Base-by-base conservation (phyloP, 371 early-diverging fungal genomes). In the Phascolomyces articulosus region DNA sequence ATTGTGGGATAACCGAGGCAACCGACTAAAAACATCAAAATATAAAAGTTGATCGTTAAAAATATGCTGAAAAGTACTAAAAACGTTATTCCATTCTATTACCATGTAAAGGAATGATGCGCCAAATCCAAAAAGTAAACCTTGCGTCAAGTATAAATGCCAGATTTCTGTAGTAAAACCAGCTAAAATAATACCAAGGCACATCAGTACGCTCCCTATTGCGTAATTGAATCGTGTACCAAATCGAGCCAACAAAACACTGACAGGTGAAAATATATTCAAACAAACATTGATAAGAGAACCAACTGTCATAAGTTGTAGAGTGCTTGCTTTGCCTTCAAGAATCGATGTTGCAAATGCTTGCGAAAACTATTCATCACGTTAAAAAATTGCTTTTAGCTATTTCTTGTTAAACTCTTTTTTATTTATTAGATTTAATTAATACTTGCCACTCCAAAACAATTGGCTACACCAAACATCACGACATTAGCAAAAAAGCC, bases 111-210 rank as follows among this genome's bases (percentile, higher is more conserved):
- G 69, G 1, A 77, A 53, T 23, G 75, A 77, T n/a, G 75, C 61
- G 1, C 80, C 80, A 31, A 70, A 41, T 40, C 88, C 88, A 57
- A 82, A 82, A 27, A 87, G 67, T 6, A 85, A 41, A 53, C 85
- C 75, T 31, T 84, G 84, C 15, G 83, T 75, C 15, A 87, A 65
- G 57, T 83, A 86, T 18, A 87, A 68, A 41, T 85, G 86, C 88
- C 88, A 87, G 1, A 79, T 65, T 56, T 77, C 66, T 7, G 68
- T 70, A 56, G 74, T 76, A 40, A 78, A 83, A 0, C 77, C 80
- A 34, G 85, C 74, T 1, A 83, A 68, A 28, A 83, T 70, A 20
- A 87, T 66, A 27, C 85, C 82, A 6, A 82, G 68, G 3, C 78
- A 70, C 77, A 84, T 70, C 26, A 85, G 34, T 40, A 83, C 58